These are phyloP conservation scores for Leucosporidium scottii DNA, from an alignment of 768 basidiomycete species.

Conservation along the genomic window DNA sequence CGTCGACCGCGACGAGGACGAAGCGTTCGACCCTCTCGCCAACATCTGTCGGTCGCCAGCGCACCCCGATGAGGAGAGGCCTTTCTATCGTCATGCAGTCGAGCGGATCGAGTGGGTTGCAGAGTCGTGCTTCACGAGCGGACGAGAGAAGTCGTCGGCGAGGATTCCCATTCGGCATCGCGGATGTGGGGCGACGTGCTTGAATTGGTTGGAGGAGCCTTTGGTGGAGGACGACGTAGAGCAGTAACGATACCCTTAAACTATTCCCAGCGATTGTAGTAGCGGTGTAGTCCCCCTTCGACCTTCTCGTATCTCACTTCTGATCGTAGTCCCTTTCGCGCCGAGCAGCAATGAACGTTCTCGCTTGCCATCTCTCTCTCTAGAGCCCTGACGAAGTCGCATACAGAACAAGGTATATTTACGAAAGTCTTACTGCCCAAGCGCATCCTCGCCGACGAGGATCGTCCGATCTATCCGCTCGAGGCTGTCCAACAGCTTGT, in stretches of 20 bases:
- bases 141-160: not conserved
- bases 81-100: constrained; percentile 23
- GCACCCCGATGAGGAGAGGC: constrained; percentile 9
- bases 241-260: too few species aligned
- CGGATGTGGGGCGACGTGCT: constrained; percentile 28
- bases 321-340: too few species aligned
- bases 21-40: constrained; percentile 25
- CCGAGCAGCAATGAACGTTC: too few species aligned
- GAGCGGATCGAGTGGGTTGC: constrained; percentile 33
- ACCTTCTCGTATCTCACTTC: too few species aligned
- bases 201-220: constrained; percentile 32
- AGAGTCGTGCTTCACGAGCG: constrained; percentile 6
- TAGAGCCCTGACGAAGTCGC: too few species aligned
- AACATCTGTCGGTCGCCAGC: constrained; percentile 22
- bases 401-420: not conserved
- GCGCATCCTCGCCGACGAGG: constrained; percentile 24
- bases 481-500: constrained; percentile 53
- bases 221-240: too few species aligned
- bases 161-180: constrained; percentile 29
- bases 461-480: constrained; percentile 26
- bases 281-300: too few species aligned
- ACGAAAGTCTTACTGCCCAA: constrained; percentile 6
- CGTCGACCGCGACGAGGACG: not conserved
- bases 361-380: too few species aligned
- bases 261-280: too few species aligned